Evolutionary conservation across 257 asterid genomes (phyloP), one percentile per base, ranked within the genome.

Genomic region (Eucommia ulmoides): DNA sequence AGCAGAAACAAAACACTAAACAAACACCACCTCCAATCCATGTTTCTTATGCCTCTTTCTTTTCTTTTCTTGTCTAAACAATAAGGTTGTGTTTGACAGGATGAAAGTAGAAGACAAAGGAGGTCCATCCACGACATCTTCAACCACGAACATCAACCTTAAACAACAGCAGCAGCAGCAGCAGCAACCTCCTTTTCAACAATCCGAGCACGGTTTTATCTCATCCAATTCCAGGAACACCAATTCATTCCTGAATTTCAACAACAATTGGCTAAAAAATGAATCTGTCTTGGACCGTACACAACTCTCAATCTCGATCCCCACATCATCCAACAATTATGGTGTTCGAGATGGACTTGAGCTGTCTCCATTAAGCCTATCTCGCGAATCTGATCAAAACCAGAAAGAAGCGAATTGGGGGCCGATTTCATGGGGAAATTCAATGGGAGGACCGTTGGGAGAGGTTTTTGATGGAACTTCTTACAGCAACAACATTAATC

Each of bases 221-320:
- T n/a, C n/a, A n/a, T n/a, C n/a, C 88, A 22, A 47, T 38, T 55
- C 2, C 58, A 33, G 60, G 65, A 67, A 29, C 79, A 56, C 7
- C 74, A 69, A n/a, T 54, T 73, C 71, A 0, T 74, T 77, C 44
- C 85, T 63, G 60, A 93, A 71, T 58, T 81, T 83, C 41, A 76
- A 72, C 1, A 81, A 81, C 19, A 79, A 80, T 46, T 74, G 88
- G 81, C 76, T 86, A 0, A 76, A 76, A 65, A 78, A 74, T 35
- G 80, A 77, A 41, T 66, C 85, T 0, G 49, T 57, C 20, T 66
- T 91, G 1, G 93, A 82, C 55, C 82, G 96, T 88, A 89, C 96
- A 22, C 91, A 76, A 50, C 94, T 89, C 9, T 85, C 98, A 3
- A 89, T 89, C 92, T 74, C 98, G 12, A 85, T 82, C 56, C 93